Evolutionary conservation across 1,139 yeast species (phyloP).

Genomic region (Zygosaccharomyces sapae): DNA sequence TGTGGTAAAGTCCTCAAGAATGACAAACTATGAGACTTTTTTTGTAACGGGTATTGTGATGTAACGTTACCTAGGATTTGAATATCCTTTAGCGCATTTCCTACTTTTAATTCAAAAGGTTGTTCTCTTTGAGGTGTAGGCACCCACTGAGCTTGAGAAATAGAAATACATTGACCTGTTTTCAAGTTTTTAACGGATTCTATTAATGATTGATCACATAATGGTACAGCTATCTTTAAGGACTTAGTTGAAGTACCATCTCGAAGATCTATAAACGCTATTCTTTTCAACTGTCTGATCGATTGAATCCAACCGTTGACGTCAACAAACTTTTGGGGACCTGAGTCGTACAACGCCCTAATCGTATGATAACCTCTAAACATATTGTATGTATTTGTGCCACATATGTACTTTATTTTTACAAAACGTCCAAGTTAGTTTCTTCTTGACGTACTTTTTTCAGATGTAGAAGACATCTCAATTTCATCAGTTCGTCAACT

Average conservation of each 20-base stretch:
- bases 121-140: slow-evolving; percentile 39
- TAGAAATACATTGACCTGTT: slow-evolving; percentile 43
- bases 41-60: slow-evolving; percentile 73
- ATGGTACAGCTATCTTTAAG: slow-evolving; percentile 55
- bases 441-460: slow-evolving; percentile 28
- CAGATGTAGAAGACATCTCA: slow-evolving; percentile 23
- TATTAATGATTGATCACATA: slow-evolving; percentile 34
- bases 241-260: slow-evolving; percentile 66
- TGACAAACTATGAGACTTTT: slow-evolving; percentile 64
- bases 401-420: neutral
- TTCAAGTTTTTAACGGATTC: slow-evolving; percentile 26
- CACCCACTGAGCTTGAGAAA: slow-evolving; percentile 27
- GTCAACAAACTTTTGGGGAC: slow-evolving; percentile 7
- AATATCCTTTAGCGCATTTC: slow-evolving; percentile 29
- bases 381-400: neutral
- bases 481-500: slow-evolving; percentile 29
- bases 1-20: slow-evolving; percentile 67
- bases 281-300: slow-evolving; percentile 64
- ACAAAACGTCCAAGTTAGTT: neutral
- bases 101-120: slow-evolving; percentile 44
- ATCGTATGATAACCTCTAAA: slow-evolving; percentile 2
- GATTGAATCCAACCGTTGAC: slow-evolving; percentile 73
- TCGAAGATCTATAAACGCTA: slow-evolving; percentile 71
- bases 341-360: slow-evolving; percentile 1
- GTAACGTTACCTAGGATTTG: slow-evolving; percentile 54